These are phyloP conservation scores for Peziza echinospora DNA, from an alignment of 495 filamentous ascomycete species.

Conservation along the genomic window DNA sequence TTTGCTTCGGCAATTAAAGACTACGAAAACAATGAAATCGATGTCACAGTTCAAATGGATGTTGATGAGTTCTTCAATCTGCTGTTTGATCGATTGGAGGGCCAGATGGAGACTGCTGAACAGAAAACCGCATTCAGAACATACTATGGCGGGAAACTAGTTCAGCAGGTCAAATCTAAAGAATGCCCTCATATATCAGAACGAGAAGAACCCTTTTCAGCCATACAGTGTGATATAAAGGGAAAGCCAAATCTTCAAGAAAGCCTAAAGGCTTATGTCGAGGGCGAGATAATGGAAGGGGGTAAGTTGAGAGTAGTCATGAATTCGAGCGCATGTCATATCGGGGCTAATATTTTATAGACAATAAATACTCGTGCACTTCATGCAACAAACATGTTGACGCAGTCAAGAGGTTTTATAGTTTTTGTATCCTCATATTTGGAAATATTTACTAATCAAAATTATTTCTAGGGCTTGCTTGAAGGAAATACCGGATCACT, in stretches of 20 bases:
- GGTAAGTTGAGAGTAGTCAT: slow-evolving; percentile 36
- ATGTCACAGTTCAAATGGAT: slow-evolving; percentile 83
- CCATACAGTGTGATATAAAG: slow-evolving; percentile 92
- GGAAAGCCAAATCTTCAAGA: slow-evolving; percentile 68
- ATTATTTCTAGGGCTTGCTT: slow-evolving; percentile 43
- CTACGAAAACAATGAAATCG: slow-evolving; percentile 66
- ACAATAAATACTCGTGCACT: slow-evolving; percentile 96
- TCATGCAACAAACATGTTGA: slow-evolving; percentile 77
- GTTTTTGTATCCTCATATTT: not conserved
- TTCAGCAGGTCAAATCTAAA: slow-evolving; percentile 86
- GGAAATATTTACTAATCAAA: slow-evolving; percentile 5
- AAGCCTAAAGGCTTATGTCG: slow-evolving; percentile 80
- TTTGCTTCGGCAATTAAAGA: slow-evolving; percentile 58
- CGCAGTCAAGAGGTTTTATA: slow-evolving; percentile 60
- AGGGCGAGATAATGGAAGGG: slow-evolving; percentile 93
- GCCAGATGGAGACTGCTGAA: slow-evolving; percentile 44
- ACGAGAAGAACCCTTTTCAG: slow-evolving; percentile 71
- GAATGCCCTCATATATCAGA: slow-evolving; percentile 91
- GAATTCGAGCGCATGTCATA: too few species aligned
- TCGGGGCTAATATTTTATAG: slow-evolving; percentile 23
- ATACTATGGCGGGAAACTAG: slow-evolving; percentile 76
- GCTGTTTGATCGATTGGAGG: slow-evolving; percentile 77
- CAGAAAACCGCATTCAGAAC: slow-evolving; percentile 57
- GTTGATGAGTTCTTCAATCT: slow-evolving; percentile 95
- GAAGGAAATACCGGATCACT: slow-evolving; percentile 79